Evolutionary conservation across 1,139 yeast genomes (phyloP), one percentile per base, ranked within the genome.

Genomic region (Sugiyamaella castrensis): DNA sequence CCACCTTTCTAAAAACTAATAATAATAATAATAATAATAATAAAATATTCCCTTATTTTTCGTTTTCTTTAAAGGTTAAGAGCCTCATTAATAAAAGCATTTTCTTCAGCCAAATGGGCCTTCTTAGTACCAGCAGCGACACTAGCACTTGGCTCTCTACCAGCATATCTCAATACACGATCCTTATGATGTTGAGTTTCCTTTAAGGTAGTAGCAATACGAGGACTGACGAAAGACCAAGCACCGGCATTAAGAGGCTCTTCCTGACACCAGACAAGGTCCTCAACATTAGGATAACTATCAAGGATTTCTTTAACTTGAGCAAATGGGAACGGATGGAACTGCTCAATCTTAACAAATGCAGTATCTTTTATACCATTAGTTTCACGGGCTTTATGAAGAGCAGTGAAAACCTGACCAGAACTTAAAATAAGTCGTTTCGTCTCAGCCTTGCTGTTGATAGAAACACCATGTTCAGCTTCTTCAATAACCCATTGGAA

Each of bases 301-400:
- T 87, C 77, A 62, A 94, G 75, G 33, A 87, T 73, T 63, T 91
- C 97, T 67, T 89, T 85, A 64, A 94, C 74, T 74, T 87, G 96
- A 53, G 94, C 92, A 73, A 76, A 94, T 72, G 98, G 98, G 98
- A 94, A 94, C 71, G 99, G 99, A 68, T 94, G 97, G 64, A 91
- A 69, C 76, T 94, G 98, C 74, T 94, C 99, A 62, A 94, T 67
- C 74, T 84, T 87, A 64, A 92, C 73, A 69, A 92, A 76, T 4
- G 98, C 97, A 55, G 97, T 87, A 59, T 81, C 81, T 71, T 80
- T 87, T 70, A 87, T 83, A 48, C 77, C 85, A 57, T 86, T 63
- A 36, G 83, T 67, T 52, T 80, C 87, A 74, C 98, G 91, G 71
- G 80, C 87, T 81, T 89, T 91, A 73, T 81, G 85, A 65, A 94